Conservation (phyloP, 345 rosid species). For the Eucalyptus brandiana region DNA sequence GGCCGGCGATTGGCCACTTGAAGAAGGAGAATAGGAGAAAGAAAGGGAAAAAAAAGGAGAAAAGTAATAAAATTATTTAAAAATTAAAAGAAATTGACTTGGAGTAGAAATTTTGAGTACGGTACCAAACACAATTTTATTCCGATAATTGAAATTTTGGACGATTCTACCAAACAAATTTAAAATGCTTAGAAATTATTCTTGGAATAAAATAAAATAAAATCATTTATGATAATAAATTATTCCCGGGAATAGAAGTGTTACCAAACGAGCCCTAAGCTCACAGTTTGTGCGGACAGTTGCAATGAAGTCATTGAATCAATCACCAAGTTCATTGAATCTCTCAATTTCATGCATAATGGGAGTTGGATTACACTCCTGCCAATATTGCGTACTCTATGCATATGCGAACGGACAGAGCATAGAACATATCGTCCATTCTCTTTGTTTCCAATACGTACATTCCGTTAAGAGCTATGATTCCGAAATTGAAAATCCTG, state of each 20-base stretch:
- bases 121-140: too few species aligned
- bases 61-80: too few species aligned
- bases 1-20: rapidly evolving
- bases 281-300: background rate
- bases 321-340: background rate
- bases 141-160: too few species aligned
- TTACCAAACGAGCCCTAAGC: background rate
- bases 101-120: too few species aligned
- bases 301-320: background rate
- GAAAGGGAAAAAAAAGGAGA: rapidly evolving
- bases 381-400: background rate
- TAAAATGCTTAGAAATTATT: too few species aligned
- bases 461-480: background rate
- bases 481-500: background rate
- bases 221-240: rapidly evolving
- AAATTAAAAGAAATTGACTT: too few species aligned
- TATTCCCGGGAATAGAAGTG: rapidly evolving
- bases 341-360: background rate
- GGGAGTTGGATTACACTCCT: background rate
- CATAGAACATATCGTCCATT: background rate
- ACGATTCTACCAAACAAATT: rapidly evolving
- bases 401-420: background rate
- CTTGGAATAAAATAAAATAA: rapidly evolving
- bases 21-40: too few species aligned
- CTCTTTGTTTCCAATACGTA: background rate